phyloP scores from a whole-genome alignment of 2,329 filamentous ascomycete genomes.

The Zasmidium citrigriseum region DNA sequence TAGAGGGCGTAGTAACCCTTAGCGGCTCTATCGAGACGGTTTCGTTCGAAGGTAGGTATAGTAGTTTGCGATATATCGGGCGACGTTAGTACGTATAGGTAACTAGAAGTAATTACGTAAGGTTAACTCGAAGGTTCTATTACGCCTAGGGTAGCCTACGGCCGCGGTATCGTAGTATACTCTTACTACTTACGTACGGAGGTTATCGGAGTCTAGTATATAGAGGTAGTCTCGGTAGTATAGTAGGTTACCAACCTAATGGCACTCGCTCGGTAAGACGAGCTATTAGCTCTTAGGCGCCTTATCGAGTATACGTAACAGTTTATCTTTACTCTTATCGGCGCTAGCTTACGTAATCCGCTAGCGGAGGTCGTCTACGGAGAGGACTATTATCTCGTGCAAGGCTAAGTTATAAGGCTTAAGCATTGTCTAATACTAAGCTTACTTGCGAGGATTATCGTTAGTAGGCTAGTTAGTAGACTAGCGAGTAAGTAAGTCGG shows the following conservation, averaged over 20 bases:
- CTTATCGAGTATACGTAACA: background rate
- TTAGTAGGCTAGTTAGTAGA: background rate
- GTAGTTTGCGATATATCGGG: background rate
- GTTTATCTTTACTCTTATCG: background rate
- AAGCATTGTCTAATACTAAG: background rate
- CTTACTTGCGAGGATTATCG: background rate
- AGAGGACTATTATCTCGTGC: background rate
- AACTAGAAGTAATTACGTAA: background rate
- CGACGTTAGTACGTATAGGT: background rate
- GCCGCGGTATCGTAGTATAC: background rate
- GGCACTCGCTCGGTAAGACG: background rate
- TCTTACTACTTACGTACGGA: background rate
- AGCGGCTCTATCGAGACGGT: background rate
- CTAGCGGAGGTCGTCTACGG: background rate
- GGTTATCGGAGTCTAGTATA: background rate
- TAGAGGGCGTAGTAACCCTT: background rate
- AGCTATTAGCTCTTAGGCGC: background rate
- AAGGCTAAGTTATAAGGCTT: background rate
- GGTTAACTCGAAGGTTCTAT: background rate
- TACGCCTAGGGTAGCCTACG: background rate
- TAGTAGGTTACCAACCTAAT: background rate
- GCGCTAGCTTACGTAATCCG: no score
- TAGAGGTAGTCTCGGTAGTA: background rate
- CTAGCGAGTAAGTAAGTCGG: background rate
- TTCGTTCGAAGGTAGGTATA: background rate